Base-by-base conservation (phyloP, 805 yeast species). In the Pichia ethanolica region DNA sequence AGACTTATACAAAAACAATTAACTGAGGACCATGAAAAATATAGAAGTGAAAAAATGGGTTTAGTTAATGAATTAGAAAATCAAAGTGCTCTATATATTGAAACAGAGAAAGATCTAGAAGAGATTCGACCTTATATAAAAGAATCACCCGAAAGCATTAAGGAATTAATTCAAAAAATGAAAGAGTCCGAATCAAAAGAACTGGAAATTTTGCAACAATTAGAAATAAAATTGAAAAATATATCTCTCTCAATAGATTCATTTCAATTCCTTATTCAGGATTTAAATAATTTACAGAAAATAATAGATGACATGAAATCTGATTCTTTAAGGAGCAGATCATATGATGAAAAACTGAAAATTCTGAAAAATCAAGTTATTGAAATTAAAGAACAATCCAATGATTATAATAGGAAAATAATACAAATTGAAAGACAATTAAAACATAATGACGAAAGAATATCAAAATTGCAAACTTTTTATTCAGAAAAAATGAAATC, bases 1-100 rank as follows among this genome's bases (percentile, higher is more conserved):
- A 83, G 82, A 53, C 74, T 70, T 43, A 64, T 75, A 2, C 93
- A 87, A 61, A 87, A 86, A 58, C 63, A 71, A 11, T 67, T 86
- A 44, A 75, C 83, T 0, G 58, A 68, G 11, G 89, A 83, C 54
- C 87, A 84, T 60, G 71, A 74, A 27, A 75, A 72, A 42, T 86
- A 86, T 65, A 83, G 81, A 64, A 66, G 72, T 14, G 81, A 81
- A 45, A 87, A 86, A 61, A 66, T 71, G n/a, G 65, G 75, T 39
- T 62, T 84, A 47, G 71, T 82, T 14, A 76, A 77, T 43, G 76
- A 78, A 48, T 63, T 84, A 8, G 88, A 86, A 55, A 82, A 81
- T 52, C 74, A 76, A 48, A 79, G 77, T 50, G 81, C 77, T 49
- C 64, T 81, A 40, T 68, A 80, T 14, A 65, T 77, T 12, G 88